Evolutionary conservation across 2,329 filamentous ascomycete species (phyloP).

Genomic region (Cordyceps militaris): DNA sequence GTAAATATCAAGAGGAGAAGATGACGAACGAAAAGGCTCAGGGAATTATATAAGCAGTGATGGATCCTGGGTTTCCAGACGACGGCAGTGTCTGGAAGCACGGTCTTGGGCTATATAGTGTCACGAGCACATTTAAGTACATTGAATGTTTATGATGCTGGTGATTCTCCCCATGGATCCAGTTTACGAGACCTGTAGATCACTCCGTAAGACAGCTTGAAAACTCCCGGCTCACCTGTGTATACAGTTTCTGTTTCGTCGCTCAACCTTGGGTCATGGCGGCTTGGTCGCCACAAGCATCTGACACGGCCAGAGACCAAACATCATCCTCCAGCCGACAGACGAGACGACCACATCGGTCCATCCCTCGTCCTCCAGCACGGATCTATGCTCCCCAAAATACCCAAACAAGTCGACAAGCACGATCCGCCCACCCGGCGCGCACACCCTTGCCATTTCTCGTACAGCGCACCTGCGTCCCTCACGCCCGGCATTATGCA

Average conservation of each 20-base stretch:
- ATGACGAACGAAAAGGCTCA: neutral
- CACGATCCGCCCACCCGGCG: constrained; percentile 11
- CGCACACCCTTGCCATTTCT: constrained; percentile 16
- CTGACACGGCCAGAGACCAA: constrained; percentile 14
- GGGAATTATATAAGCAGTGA: neutral
- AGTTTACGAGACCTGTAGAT: too few species aligned
- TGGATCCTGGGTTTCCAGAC: neutral
- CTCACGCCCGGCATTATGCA: constrained; percentile 13
- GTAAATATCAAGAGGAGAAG: neutral
- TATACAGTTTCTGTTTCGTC: neutral
- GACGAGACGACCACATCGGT: constrained; percentile 9
- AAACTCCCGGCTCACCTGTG: neutral
- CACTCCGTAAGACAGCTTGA: neutral
- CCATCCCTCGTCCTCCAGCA: constrained; percentile 13
- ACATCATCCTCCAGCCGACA: constrained; percentile 14
- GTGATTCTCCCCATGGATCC: neutral
- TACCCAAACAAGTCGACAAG: constrained; percentile 14
- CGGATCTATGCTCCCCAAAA: constrained; percentile 11
- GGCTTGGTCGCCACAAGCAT: constrained; percentile 15
- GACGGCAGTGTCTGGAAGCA: neutral
- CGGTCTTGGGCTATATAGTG: neutral
- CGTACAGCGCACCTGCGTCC: constrained; percentile 9
- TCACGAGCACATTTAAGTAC: constrained; percentile 5
- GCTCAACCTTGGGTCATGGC: neutral
- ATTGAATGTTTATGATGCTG: neutral